A percentile compares a stretch with the other conserved stretches of the same genome.
Conservation (phyloP, 352 stramenopile species). For the Lagenidium giganteum region DNA sequence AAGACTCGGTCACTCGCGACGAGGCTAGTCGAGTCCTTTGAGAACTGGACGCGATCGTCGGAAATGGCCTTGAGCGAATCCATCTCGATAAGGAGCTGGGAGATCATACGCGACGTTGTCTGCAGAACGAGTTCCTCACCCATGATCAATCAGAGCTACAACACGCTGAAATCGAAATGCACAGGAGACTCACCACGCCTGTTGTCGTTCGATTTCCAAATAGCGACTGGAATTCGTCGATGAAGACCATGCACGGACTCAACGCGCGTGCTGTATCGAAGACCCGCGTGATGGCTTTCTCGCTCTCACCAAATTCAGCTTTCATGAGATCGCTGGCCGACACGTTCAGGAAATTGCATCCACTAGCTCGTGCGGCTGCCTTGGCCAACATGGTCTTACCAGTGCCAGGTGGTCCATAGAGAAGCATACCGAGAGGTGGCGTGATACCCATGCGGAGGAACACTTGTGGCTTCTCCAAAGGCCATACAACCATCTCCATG, state of each 20-base stretch:
- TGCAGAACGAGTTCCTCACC: slow-evolving; percentile 12
- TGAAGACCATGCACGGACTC: slow-evolving; percentile 84
- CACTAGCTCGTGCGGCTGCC: slow-evolving; percentile 61
- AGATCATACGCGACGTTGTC: slow-evolving; percentile 83
- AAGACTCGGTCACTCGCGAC: slow-evolving; percentile 50
- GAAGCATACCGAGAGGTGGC: slow-evolving; percentile 66
- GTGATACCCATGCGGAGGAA: slow-evolving; percentile 80
- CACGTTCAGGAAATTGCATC: slow-evolving; percentile 84
- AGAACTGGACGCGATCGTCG: slow-evolving; percentile 20
- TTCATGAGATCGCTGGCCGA: slow-evolving; percentile 77
- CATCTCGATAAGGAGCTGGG: slow-evolving; percentile 79
- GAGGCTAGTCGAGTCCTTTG: not conserved
- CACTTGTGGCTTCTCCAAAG: slow-evolving; percentile 71
- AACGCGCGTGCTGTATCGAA: slow-evolving; percentile 70
- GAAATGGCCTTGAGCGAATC: slow-evolving; percentile 57
- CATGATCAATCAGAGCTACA: not conserved
- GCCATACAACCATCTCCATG: slow-evolving; percentile 85
- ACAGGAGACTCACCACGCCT: slow-evolving; percentile 31
- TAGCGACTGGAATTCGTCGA: slow-evolving; percentile 85
- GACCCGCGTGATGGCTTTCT: slow-evolving; percentile 66
- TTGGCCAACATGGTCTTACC: slow-evolving; percentile 87
- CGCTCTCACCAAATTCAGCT: slow-evolving; percentile 77
- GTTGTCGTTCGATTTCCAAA: slow-evolving; percentile 76
- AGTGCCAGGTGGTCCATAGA: slow-evolving; percentile 76
- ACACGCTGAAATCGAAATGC: not conserved